These are phyloP conservation scores for Annona squamosa DNA, from an alignment of 164 flowering plant genomes.

Conservation along the genomic window DNA sequence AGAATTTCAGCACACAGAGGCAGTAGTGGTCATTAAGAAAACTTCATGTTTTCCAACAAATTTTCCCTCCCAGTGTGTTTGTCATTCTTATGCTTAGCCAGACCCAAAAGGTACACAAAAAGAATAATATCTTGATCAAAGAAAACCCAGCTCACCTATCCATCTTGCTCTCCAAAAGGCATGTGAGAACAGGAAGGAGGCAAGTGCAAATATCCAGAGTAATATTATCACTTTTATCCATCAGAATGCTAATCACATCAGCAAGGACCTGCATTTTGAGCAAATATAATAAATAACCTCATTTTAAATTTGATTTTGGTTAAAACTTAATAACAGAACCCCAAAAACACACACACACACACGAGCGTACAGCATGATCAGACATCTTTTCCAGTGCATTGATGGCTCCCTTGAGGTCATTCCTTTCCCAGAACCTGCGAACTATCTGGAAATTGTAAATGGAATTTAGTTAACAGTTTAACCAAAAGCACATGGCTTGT, in stretches of 20 bases:
- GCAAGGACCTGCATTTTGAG: conserved; percentile 58
- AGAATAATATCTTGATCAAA: not conserved
- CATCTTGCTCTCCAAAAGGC: conserved; percentile 67
- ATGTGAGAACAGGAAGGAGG: conserved; percentile 68
- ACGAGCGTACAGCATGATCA: conserved; percentile 69
- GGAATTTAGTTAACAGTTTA: not conserved
- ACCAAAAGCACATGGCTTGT: not conserved
- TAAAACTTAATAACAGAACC: not conserved
- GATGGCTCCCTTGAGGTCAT: conserved; percentile 72
- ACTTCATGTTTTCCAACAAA: too few species aligned
- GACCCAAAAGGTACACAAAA: not conserved
- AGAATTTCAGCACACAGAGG: too few species aligned
- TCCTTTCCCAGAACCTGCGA: conserved; percentile 67
- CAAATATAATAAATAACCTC: not conserved
- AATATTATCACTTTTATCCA: conserved; percentile 56
- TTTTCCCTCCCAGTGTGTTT: too few species aligned
- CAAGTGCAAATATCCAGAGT: conserved; percentile 72
- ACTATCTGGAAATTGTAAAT: conserved; percentile 43
- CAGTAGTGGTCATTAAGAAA: too few species aligned
- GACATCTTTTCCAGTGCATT: conserved; percentile 79
- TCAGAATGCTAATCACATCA: conserved; percentile 63
- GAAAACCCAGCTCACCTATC: conserved; percentile 48
- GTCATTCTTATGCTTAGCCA: too few species aligned
- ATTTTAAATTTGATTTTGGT: not conserved
- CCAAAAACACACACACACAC: not conserved